Base-by-base conservation (phyloP, 345 rosid genomes). In the Diplotaxis tenuifolia region DNA sequence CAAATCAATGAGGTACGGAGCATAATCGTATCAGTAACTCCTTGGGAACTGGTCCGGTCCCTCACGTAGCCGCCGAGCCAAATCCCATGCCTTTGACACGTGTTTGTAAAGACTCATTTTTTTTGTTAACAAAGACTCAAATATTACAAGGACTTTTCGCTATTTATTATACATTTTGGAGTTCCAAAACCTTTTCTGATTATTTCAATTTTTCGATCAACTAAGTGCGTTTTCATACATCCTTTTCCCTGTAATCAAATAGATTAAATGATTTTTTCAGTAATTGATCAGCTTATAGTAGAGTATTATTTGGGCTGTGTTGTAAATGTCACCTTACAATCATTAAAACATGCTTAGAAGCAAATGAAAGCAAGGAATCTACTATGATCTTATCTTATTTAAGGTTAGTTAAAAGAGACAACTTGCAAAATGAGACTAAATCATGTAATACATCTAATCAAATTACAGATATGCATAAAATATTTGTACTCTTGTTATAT, bases 261-360 rank as follows among this genome's bases (percentile, higher is more conserved):
- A 53, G 3, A 36, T 63, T 21, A 21, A 62, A 25, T 38, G 18
- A 22, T 3, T 5, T 45, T 45, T 45, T 7, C 19, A 20, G 67
- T 45, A 22, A 16, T 52, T 55, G 22, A 7, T 7, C 19, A 49
- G 25, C 20, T 31, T 50, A 19, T 47, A 25, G 0, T 36, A 36
- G n/a, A n/a, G 16, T 31, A 12, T 65, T 20, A 16, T 74, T 28
- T 25, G 19, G 31, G 22, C 0, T 62, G 9, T 42, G 40, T 45
- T 28, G 79, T 72, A 79, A 54, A 68, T 59, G 61, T 47, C 73
- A 71, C 73, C 71, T 31, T 76, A 62, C 82, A 81, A 90, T 90
- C 83, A 90, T 87, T 85, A 86, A 83, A 81, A 81, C 92, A 89
- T 82, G 91, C 97, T 91, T 93, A 83, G 94, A 89, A 91, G 97